Percentiles rank a stretch among this genome's conserved stretches.
Evolutionary conservation across 192 early-diverging fungal species (phyloP).

Genomic region (Coemansia sp.): DNA sequence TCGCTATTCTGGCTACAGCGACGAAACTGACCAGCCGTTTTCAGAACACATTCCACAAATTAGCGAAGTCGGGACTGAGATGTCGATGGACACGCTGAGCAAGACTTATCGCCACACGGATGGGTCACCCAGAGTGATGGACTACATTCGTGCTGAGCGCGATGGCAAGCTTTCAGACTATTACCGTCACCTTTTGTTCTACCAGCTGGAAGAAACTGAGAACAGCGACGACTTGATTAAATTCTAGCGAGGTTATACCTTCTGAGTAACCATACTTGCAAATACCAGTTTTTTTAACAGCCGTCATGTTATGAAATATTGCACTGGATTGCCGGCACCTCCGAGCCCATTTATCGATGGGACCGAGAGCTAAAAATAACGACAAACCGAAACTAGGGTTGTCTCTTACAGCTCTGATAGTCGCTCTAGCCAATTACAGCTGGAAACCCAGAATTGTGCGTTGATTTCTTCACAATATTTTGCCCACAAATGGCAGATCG

Average conservation of each 20-base stretch:
- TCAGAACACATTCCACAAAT: conserved; percentile 43
- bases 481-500: conserved; percentile 6
- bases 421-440: not conserved
- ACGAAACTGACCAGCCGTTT: conserved; percentile 28
- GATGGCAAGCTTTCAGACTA: conserved; percentile 40
- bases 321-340: too few species aligned
- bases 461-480: not conserved
- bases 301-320: not conserved
- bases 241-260: not conserved
- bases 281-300: not conserved
- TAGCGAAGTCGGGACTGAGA: conserved; percentile 37
- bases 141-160: conserved; percentile 42
- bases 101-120: conserved; percentile 41
- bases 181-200: conserved; percentile 36
- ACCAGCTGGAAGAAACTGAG: conserved; percentile 6
- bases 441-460: not conserved
- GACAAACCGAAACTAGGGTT: not conserved
- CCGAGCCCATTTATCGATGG: too few species aligned
- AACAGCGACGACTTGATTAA: conserved; percentile 19
- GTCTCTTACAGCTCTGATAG: not conserved
- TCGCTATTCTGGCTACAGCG: conserved; percentile 30
- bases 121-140: conserved; percentile 42
- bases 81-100: conserved; percentile 38
- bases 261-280: too few species aligned
- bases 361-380: not conserved